Conservation (phyloP, 441 rosid genomes). For the Eruca vesicaria region DNA sequence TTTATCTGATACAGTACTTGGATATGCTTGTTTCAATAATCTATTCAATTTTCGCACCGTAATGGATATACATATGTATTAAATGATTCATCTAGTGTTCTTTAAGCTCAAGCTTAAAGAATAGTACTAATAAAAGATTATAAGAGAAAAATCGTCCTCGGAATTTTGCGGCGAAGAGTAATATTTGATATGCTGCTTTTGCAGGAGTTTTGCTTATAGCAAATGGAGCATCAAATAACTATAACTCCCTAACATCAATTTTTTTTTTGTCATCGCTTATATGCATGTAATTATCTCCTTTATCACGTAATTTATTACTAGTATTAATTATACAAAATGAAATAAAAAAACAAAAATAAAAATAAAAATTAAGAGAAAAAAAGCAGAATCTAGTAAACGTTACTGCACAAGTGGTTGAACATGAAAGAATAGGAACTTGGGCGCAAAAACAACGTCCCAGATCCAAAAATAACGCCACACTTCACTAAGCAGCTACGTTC, state of each 20-base stretch:
- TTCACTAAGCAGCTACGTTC: slow-evolving; percentile 3
- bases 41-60: not conserved
- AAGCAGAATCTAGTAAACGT: slow-evolving; percentile 16
- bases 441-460: slow-evolving; percentile 25
- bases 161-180: not conserved
- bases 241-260: too few relatives aligned
- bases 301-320: too few relatives aligned
- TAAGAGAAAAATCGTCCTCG: not conserved
- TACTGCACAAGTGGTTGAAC: slow-evolving; percentile 10
- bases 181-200: not conserved
- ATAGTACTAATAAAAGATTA: not conserved
- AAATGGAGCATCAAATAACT: not conserved
- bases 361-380: not conserved
- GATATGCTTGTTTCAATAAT: not conserved
- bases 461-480: slow-evolving; percentile 20
- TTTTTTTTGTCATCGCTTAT: too few relatives aligned
- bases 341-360: not conserved
- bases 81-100: not conserved
- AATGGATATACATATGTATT: not conserved
- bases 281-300: too few relatives aligned
- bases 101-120: not conserved
- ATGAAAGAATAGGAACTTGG: not conserved
- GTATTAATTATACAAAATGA: not conserved
- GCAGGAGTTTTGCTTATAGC: not conserved
- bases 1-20: not conserved